These are phyloP conservation scores for Lyophyllum shimeji DNA, from an alignment of 768 basidiomycete genomes.

Conservation along the genomic window DNA sequence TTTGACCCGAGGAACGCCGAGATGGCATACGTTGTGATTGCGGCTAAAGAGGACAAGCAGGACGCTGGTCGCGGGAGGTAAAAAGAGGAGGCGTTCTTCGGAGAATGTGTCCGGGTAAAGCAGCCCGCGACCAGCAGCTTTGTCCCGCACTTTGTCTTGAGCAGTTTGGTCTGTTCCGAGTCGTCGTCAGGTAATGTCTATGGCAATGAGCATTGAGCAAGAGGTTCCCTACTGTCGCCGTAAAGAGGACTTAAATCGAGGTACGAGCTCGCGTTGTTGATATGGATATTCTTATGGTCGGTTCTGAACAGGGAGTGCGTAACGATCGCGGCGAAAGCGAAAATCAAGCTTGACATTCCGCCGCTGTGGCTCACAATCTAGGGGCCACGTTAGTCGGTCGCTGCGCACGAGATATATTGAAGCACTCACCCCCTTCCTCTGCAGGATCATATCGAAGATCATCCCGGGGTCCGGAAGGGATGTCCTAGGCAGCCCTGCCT, in stretches of 20 bases:
- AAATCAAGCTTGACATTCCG: slow-evolving; percentile 60
- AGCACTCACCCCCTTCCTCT: slow-evolving; percentile 34
- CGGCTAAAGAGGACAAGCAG: slow-evolving; percentile 55
- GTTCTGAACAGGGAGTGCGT: slow-evolving; percentile 61
- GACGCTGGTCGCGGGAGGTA: slow-evolving; percentile 53
- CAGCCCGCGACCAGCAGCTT: slow-evolving; percentile 43
- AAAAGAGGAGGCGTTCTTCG: slow-evolving; percentile 51
- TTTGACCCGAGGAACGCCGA: too few species aligned
- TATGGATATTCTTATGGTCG: slow-evolving; percentile 36
- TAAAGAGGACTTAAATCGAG: slow-evolving; percentile 58
- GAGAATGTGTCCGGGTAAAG: slow-evolving; percentile 53
- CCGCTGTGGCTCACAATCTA: slow-evolving; percentile 36
- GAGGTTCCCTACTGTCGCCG: slow-evolving; percentile 36
- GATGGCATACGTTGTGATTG: slow-evolving; percentile 52
- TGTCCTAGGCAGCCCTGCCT: slow-evolving; percentile 34
- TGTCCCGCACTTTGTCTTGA: slow-evolving; percentile 46
- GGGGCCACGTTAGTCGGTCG: not conserved
- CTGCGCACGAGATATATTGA: too few species aligned
- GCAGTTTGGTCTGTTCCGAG: slow-evolving; percentile 27
- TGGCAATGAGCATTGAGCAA: not conserved
- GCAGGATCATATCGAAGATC: slow-evolving; percentile 61
- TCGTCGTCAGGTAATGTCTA: not conserved
- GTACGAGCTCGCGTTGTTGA: slow-evolving; percentile 55
- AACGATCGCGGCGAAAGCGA: slow-evolving; percentile 64
- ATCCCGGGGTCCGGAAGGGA: slow-evolving; percentile 54